These are phyloP conservation scores for Blastomyces parvus DNA, from an alignment of 2,329 filamentous ascomycete genomes.

Conservation along the genomic window DNA sequence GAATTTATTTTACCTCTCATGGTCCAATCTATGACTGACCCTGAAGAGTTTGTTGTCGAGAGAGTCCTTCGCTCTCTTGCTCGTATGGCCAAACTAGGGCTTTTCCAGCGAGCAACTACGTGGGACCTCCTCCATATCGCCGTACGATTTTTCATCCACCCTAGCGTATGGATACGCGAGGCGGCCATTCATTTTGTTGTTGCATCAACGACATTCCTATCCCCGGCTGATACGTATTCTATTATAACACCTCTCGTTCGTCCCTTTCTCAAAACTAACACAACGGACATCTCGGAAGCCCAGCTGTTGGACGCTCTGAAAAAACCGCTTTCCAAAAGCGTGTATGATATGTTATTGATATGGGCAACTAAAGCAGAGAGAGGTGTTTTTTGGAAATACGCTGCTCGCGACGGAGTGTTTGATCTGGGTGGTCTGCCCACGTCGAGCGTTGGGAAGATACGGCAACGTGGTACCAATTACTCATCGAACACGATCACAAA, in stretches of 20 bases:
- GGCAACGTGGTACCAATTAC: conserved; percentile 35
- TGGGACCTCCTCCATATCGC: conserved; percentile 84
- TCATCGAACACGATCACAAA: conserved; percentile 55
- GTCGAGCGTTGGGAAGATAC: conserved; percentile 48
- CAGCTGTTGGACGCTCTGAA: conserved; percentile 73
- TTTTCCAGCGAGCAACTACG: conserved; percentile 72
- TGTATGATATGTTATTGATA: conserved; percentile 74
- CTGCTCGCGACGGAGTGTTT: conserved; percentile 61
- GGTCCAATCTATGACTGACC: conserved; percentile 86
- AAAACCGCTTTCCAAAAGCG: conserved; percentile 64
- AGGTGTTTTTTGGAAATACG: conserved; percentile 77
- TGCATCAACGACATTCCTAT: conserved; percentile 63
- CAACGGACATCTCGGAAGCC: conserved; percentile 61
- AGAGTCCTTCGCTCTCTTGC: conserved; percentile 80
- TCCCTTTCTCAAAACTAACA: conserved; percentile 68
- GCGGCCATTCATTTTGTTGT: conserved; percentile 76
- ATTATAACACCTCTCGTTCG: conserved; percentile 70
- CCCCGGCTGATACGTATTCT: conserved; percentile 70
- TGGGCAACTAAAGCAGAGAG: conserved; percentile 79
- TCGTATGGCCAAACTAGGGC: conserved; percentile 74
- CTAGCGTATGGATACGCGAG: conserved; percentile 90
- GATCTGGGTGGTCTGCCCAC: conserved; percentile 52
- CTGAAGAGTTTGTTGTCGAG: conserved; percentile 89
- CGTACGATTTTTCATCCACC: conserved; percentile 80
- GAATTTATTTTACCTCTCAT: conserved; percentile 94